These are phyloP conservation scores for Trapa bicornis DNA, from an alignment of 345 rosid genomes.

Conservation along the genomic window DNA sequence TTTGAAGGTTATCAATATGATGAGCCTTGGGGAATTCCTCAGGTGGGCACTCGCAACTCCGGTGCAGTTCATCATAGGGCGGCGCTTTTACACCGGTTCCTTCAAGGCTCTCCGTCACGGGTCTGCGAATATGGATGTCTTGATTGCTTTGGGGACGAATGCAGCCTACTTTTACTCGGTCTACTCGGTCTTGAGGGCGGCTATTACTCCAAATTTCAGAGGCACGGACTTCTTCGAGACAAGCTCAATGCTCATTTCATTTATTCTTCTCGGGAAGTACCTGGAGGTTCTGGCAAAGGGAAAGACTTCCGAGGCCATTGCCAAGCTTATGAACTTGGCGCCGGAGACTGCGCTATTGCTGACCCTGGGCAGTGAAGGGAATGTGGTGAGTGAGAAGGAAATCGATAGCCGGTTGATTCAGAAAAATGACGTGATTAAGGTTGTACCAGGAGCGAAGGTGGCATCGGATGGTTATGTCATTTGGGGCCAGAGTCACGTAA, in stretches of 20 bases:
- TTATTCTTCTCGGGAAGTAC: conserved; percentile 84
- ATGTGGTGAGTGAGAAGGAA: conserved; percentile 56
- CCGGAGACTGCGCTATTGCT: conserved; percentile 66
- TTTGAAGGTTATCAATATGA: conserved; percentile 62
- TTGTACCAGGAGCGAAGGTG: conserved; percentile 35
- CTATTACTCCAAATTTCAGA: conserved; percentile 41
- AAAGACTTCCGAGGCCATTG: conserved; percentile 84
- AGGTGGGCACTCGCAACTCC: conserved; percentile 72
- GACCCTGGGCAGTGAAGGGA: conserved; percentile 46
- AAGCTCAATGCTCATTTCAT: conserved; percentile 88
- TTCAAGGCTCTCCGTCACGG: conserved; percentile 69
- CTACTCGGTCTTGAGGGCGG: conserved; percentile 67
- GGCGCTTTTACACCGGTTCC: conserved; percentile 69
- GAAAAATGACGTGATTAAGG: conserved; percentile 66
- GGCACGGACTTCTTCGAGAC: conserved; percentile 91
- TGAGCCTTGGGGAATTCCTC: conserved; percentile 46
- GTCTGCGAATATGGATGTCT: conserved; percentile 92
- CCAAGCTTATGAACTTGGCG: conserved; percentile 82
- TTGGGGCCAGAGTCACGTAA: conserved; percentile 47
- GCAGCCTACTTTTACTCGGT: conserved; percentile 85
- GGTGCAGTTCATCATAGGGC: conserved; percentile 75
- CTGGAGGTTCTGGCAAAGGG: conserved; percentile 81
- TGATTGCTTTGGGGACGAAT: conserved; percentile 85
- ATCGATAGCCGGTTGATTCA: conserved; percentile 75
- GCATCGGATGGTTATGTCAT: conserved; percentile 38